A percentile compares a stretch with the other conserved stretches of the same genome.
Conservation (phyloP, 192 early-diverging fungal genomes). For the Entophlyctis helioformis region DNA sequence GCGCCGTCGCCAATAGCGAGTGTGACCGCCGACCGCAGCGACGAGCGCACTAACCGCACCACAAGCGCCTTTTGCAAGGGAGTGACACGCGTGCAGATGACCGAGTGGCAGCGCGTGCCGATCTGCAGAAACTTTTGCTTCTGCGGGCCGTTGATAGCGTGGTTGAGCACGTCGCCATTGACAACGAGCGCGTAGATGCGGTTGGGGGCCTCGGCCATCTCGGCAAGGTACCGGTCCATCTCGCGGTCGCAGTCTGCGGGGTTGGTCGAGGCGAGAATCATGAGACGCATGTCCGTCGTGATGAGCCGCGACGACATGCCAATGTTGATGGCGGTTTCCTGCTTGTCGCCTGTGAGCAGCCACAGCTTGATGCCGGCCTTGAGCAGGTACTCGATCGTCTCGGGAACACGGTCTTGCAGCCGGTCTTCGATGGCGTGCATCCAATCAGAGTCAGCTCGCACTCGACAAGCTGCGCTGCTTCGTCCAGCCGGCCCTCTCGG, state of each 20-base stretch:
- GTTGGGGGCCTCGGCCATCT: neutral
- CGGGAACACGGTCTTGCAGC: constrained; percentile 45
- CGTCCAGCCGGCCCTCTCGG: constrained; percentile 35
- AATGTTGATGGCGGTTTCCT: constrained; percentile 54
- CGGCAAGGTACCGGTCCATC: constrained; percentile 8
- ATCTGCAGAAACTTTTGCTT: constrained; percentile 24
- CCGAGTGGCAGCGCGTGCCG: constrained; percentile 28
- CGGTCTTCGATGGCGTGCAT: constrained; percentile 51
- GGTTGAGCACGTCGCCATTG: constrained; percentile 78
- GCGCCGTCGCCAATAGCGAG: constrained; percentile 54
- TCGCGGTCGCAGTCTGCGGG: constrained; percentile 7
- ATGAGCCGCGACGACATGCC: constrained; percentile 44
- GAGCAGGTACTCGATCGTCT: constrained; percentile 46
- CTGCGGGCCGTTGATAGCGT: constrained; percentile 44
- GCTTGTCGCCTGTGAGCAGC: constrained; percentile 52
- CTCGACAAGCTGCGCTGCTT: constrained; percentile 32
- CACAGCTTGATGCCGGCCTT: constrained; percentile 39
- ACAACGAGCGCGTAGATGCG: constrained; percentile 57
- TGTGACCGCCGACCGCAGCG: constrained; percentile 65
- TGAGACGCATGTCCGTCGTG: constrained; percentile 23
- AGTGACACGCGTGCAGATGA: constrained; percentile 47
- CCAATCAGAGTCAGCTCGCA: constrained; percentile 30
- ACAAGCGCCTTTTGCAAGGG: constrained; percentile 52
- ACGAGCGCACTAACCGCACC: constrained; percentile 25
- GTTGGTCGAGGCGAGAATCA: constrained; percentile 21